phyloP scores from a whole-genome alignment of 306 rosid species.

The Pyrus communis region DNA sequence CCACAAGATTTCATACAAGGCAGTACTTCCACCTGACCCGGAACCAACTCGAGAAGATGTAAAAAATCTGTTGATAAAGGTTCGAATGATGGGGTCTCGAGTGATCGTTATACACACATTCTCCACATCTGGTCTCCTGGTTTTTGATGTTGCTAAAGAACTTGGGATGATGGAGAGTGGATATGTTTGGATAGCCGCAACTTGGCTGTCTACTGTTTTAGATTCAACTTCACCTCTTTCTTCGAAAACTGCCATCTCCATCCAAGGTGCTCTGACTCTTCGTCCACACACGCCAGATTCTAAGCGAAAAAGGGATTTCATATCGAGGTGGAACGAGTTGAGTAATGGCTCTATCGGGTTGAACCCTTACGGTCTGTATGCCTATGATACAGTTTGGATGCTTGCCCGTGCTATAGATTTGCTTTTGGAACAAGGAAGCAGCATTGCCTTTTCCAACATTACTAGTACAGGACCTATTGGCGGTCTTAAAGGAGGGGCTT shows the following conservation, averaged over 20 bases:
- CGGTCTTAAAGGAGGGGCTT: constrained; percentile 2
- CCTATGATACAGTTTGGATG: constrained; percentile 53
- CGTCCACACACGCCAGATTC: constrained; percentile 40
- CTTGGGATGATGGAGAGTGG: constrained; percentile 43
- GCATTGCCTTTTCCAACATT: constrained; percentile 26
- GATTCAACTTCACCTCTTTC: constrained; percentile 38
- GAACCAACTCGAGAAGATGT: constrained; percentile 23
- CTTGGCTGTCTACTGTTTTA: constrained; percentile 44
- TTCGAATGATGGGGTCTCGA: constrained; percentile 32
- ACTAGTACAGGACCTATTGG: not conserved
- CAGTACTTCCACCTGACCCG: constrained; percentile 41
- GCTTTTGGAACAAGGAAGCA: constrained; percentile 36
- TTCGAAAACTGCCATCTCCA: constrained; percentile 16
- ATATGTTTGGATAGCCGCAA: constrained; percentile 47
- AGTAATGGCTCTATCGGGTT: constrained; percentile 47
- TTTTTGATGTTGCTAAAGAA: constrained; percentile 35
- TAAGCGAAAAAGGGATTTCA: constrained; percentile 23
- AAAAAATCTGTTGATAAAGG: constrained; percentile 13
- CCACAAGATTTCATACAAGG: constrained; percentile 40
- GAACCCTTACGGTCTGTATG: constrained; percentile 46
- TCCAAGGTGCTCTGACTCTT: constrained; percentile 45
- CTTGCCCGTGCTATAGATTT: constrained; percentile 30
- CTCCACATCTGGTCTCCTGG: constrained; percentile 29
- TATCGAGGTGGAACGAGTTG: constrained; percentile 34
- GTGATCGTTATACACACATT: constrained; percentile 37